phyloP scores from a whole-genome alignment of 176 grass and related monocot species.

The Triticum aestivum region DNA sequence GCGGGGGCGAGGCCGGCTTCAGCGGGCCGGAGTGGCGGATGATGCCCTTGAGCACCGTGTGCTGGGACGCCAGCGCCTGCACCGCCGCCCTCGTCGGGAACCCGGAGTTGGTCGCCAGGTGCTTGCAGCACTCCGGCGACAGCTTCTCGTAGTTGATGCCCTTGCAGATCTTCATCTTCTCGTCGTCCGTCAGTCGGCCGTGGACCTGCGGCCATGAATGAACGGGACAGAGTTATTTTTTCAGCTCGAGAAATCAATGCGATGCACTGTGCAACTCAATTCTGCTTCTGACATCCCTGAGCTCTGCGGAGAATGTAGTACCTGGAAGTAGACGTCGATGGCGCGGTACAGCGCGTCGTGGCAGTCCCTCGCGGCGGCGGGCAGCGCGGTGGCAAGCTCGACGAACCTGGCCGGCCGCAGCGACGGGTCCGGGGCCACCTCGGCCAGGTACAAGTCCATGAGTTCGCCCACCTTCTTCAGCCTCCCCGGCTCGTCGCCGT shows the following conservation, averaged over 20 bases:
- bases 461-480: slow-evolving; percentile 72
- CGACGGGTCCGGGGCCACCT: slow-evolving; percentile 78
- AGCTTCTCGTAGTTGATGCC: slow-evolving; percentile 93
- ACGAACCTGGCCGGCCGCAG: slow-evolving; percentile 66
- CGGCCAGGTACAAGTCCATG: slow-evolving; percentile 81
- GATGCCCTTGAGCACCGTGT: slow-evolving; percentile 72
- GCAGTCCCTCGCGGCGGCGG: slow-evolving; percentile 67
- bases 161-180: slow-evolving; percentile 89
- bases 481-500: slow-evolving; percentile 18
- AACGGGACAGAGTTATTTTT: neutral
- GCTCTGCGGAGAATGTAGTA: slow-evolving; percentile 26
- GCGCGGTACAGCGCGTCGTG: slow-evolving; percentile 87
- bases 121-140: slow-evolving; percentile 83
- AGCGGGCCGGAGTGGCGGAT: slow-evolving; percentile 50
- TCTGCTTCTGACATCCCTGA: neutral
- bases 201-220: slow-evolving; percentile 54
- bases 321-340: slow-evolving; percentile 92
- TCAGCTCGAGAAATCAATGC: slow-evolving; percentile 30
- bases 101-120: slow-evolving; percentile 60
- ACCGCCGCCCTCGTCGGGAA: slow-evolving; percentile 87
- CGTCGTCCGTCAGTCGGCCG: slow-evolving; percentile 56
- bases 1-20: slow-evolving; percentile 11
- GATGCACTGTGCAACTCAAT: neutral
- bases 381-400: slow-evolving; percentile 61
- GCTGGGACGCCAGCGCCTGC: slow-evolving; percentile 85